Evolutionary conservation across 2,329 filamentous ascomycete genomes (phyloP).

Genomic region (Nemania bipapillata): DNA sequence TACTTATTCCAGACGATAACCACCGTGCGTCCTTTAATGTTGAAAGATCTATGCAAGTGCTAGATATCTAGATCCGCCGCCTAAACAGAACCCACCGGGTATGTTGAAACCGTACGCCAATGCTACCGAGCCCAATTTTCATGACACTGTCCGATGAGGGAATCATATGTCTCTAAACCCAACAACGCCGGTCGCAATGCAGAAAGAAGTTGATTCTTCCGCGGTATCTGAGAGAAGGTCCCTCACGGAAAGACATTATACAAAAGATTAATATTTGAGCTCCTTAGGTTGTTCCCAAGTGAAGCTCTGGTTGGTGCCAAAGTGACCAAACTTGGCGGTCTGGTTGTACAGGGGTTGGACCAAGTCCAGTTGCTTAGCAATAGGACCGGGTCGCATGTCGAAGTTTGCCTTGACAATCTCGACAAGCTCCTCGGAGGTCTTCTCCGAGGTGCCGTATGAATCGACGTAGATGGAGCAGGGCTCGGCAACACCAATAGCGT

Average conservation of each 20-base stretch:
- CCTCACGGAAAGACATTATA: conserved; percentile 47
- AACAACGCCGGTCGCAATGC: conserved; percentile 54
- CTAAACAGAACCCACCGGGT: conserved; percentile 43
- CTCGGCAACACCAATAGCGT: conserved; percentile 98
- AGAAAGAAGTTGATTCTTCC: conserved; percentile 56
- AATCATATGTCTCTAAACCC: conserved; percentile 52
- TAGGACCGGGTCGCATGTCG: conserved; percentile 96
- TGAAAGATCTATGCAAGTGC: conserved; percentile 42
- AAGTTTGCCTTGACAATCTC: conserved; percentile 96
- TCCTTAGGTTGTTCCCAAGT: conserved; percentile 98
- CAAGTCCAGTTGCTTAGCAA: conserved; percentile 95
- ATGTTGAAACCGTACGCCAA: conserved; percentile 56
- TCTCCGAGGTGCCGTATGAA: conserved; percentile 92
- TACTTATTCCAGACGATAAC: conserved; percentile 24
- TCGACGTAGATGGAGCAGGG: conserved; percentile 98
- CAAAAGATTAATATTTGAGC: conserved; percentile 81
- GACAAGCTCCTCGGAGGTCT: conserved; percentile 91
- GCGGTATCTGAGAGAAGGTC: conserved; percentile 47
- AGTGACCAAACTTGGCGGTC: conserved; percentile 99
- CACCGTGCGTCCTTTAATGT: conserved; percentile 35
- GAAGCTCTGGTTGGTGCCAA: conserved; percentile 95
- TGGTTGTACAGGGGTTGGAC: conserved; percentile 96
- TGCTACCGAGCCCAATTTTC: conserved; percentile 52
- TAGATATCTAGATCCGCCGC: conserved; percentile 39
- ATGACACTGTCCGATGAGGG: conserved; percentile 54